Conservation (phyloP, 2,329 filamentous ascomycete genomes). For the Sodiomyces alkalinus region DNA sequence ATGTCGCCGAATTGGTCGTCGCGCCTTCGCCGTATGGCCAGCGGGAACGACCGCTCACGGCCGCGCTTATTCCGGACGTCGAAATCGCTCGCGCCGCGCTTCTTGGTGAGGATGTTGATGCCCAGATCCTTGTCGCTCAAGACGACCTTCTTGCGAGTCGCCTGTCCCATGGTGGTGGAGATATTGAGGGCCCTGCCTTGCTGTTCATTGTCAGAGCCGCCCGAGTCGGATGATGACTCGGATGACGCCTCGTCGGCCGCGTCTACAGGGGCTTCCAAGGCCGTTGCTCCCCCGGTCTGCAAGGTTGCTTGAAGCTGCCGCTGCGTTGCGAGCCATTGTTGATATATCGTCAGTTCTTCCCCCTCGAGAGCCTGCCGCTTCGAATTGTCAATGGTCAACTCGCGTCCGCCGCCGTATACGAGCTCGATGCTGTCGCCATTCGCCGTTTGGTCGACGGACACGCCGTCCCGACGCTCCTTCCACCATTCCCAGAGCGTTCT, state of each 20-base stretch:
- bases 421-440: conserved; percentile 47
- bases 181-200: conserved; percentile 87
- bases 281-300: conserved; percentile 51
- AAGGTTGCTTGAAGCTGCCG: conserved; percentile 73
- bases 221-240: conserved; percentile 71
- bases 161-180: conserved; percentile 70
- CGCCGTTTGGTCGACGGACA: conserved; percentile 38
- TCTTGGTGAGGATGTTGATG: conserved; percentile 76
- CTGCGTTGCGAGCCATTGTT: conserved; percentile 84
- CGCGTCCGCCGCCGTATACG: conserved; percentile 47
- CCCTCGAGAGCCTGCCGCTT: conserved; percentile 53
- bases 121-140: conserved; percentile 83
- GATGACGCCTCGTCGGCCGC: conserved; percentile 73
- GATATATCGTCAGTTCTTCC: conserved; percentile 67
- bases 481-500: conserved; percentile 70
- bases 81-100: conserved; percentile 84
- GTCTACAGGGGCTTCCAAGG: conserved; percentile 55
- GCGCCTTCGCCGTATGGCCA: conserved; percentile 63
- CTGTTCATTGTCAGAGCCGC: conserved; percentile 78
- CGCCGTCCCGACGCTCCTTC: conserved; percentile 50
- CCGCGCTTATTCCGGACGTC: conserved; percentile 86
- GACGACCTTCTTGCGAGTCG: conserved; percentile 70
- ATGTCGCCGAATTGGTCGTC: conserved; percentile 88
- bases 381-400: conserved; percentile 45
- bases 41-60: conserved; percentile 81